A percentile compares a stretch with the other conserved stretches of the same genome.
Conservation (phyloP, 805 yeast species). For the Starmerella etchellsii region DNA sequence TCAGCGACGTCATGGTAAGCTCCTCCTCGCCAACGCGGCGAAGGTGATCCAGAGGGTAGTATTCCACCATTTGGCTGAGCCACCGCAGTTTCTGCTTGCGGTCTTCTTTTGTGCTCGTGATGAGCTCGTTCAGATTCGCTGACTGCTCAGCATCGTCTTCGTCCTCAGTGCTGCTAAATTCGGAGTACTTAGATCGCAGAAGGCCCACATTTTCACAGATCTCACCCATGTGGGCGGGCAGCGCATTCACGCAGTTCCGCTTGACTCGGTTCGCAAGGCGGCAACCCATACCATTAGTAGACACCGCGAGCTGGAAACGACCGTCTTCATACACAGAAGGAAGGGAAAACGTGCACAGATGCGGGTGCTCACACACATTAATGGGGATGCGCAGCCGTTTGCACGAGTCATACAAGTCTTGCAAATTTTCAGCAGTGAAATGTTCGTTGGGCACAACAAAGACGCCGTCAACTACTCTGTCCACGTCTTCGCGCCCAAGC, state of each 20-base stretch:
- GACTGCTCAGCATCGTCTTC: slow-evolving; percentile 58
- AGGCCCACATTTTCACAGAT: slow-evolving; percentile 59
- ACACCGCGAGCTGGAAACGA: slow-evolving; percentile 71
- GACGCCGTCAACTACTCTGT: slow-evolving; percentile 57
- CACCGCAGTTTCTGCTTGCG: slow-evolving; percentile 47
- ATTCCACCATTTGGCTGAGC: slow-evolving; percentile 82
- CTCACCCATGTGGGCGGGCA: slow-evolving; percentile 60
- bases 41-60: slow-evolving; percentile 62
- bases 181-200: slow-evolving; percentile 43
- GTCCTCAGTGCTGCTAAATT: slow-evolving; percentile 26
- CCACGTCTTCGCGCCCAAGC: slow-evolving; percentile 52
- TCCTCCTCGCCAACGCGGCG: slow-evolving; percentile 49
- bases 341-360: slow-evolving; percentile 60
- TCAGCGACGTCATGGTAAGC: slow-evolving; percentile 29
- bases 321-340: slow-evolving; percentile 50
- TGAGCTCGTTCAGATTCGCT: slow-evolving; percentile 45
- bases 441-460: slow-evolving; percentile 36
- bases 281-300: slow-evolving; percentile 85
- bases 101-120: slow-evolving; percentile 32
- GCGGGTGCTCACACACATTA: slow-evolving; percentile 63
- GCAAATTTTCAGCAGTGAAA: background rate
- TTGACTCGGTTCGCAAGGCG: slow-evolving; percentile 67
- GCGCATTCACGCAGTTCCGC: slow-evolving; percentile 45
- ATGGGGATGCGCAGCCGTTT: slow-evolving; percentile 59
- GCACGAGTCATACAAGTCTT: slow-evolving; percentile 40